Conservation (phyloP, 371 early-diverging fungal genomes). For the Mucor lusitanicus region DNA sequence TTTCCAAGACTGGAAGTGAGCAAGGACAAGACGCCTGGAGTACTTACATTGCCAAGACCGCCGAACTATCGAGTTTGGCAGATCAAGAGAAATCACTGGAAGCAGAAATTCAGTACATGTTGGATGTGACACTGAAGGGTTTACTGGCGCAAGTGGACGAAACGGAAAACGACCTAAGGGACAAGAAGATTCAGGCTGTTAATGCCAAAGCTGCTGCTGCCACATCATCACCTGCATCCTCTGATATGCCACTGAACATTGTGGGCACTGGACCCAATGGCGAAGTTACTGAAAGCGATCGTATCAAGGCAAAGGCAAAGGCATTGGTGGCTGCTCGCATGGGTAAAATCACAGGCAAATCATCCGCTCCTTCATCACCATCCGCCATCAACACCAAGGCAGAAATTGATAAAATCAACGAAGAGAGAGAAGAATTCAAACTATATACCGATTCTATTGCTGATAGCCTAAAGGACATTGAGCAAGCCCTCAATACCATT, state of each 20-base stretch:
- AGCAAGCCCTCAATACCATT: constrained; percentile 41
- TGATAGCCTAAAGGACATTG: constrained; percentile 34
- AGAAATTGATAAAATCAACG: constrained; percentile 50
- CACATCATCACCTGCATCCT: constrained; percentile 1
- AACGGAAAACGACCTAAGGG: constrained; percentile 53
- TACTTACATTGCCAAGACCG: constrained; percentile 37
- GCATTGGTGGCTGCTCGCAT: constrained; percentile 63
- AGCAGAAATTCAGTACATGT: constrained; percentile 46
- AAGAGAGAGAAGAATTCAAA: constrained; percentile 55
- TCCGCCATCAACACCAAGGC: constrained; percentile 27
- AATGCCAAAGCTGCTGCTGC: constrained; percentile 28
- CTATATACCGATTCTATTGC: constrained; percentile 41
- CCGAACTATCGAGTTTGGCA: constrained; percentile 50
- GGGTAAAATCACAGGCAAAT: constrained; percentile 54
- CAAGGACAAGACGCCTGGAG: constrained; percentile 42
- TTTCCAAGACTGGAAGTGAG: constrained; percentile 35
- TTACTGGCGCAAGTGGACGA: constrained; percentile 52
- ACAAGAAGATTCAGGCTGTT: constrained; percentile 52
- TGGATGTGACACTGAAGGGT: constrained; percentile 42
- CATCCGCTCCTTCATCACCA: constrained; percentile 13
- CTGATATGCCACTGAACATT: constrained; percentile 32
- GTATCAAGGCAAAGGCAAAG: constrained; percentile 64
- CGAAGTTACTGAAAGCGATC: constrained; percentile 58
- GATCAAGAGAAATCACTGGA: constrained; percentile 58
- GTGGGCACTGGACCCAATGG: constrained; percentile 65